phyloP scores from a whole-genome alignment of 2,329 filamentous ascomycete genomes.

The Arthrobotrys entomopaga region DNA sequence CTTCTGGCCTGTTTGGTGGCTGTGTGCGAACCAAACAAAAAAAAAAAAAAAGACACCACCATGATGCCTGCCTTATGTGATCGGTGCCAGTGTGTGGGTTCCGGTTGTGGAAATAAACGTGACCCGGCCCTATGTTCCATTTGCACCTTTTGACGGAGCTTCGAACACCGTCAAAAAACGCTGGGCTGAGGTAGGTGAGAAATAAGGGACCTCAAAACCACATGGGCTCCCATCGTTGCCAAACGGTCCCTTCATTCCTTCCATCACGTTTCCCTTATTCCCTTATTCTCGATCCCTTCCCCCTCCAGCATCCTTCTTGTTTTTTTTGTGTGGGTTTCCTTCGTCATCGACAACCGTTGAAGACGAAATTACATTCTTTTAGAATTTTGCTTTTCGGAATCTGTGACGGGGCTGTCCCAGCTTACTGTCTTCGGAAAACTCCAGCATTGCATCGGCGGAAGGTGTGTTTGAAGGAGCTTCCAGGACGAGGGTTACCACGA shows the following conservation, averaged over 20 bases:
- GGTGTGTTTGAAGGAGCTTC: conserved; percentile 54
- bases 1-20: conserved; percentile 40
- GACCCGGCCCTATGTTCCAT: conserved; percentile 47
- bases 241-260: conserved; percentile 51
- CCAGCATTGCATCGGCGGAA: conserved; percentile 52
- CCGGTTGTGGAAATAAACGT: conserved; percentile 51
- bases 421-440: conserved; percentile 52
- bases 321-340: conserved; percentile 24
- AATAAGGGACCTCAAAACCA: conserved; percentile 46
- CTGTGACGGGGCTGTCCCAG: conserved; percentile 49
- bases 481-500: conserved; percentile 52
- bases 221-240: conserved; percentile 33
- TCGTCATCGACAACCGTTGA: conserved; percentile 45
- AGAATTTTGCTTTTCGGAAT: conserved; percentile 37
- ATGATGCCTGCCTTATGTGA: conserved; percentile 40
- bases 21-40: conserved; percentile 38
- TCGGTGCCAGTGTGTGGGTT: conserved; percentile 40
- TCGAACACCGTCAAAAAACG: conserved; percentile 43
- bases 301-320: conserved; percentile 18
- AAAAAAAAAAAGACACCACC: conserved; percentile 17
- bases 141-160: conserved; percentile 38
- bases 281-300: conserved; percentile 31
- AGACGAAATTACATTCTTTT: conserved; percentile 54
- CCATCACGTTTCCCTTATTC: conserved; percentile 52
- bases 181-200: conserved; percentile 46